Evolutionary conservation across 2,329 filamentous ascomycete species (phyloP).

Genomic region (Ploettnerulaceae sp.): DNA sequence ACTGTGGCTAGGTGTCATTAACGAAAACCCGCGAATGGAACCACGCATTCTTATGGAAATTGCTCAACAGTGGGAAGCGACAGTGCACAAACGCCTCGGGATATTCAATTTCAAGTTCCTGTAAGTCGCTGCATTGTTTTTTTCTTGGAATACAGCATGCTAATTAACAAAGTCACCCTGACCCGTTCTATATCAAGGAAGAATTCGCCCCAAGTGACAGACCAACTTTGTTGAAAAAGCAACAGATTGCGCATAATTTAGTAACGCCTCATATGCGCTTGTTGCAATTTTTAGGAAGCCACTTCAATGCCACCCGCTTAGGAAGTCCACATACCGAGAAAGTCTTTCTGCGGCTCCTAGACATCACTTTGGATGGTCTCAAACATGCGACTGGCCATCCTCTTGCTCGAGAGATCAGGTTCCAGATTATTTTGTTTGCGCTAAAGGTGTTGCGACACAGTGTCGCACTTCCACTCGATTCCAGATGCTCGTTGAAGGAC

Average conservation of each 20-base stretch:
- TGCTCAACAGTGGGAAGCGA: slow-evolving; percentile 84
- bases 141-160: slow-evolving; percentile 8
- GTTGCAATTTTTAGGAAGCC: slow-evolving; percentile 85
- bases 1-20: slow-evolving; percentile 93
- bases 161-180: slow-evolving; percentile 53
- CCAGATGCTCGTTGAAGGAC: slow-evolving; percentile 82
- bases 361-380: slow-evolving; percentile 71
- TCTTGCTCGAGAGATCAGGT: slow-evolving; percentile 84
- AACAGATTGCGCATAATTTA: slow-evolving; percentile 74
- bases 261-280: slow-evolving; percentile 82
- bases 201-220: slow-evolving; percentile 92
- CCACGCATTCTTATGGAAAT: slow-evolving; percentile 82
- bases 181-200: slow-evolving; percentile 86
- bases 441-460: slow-evolving; percentile 71
- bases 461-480: slow-evolving; percentile 56
- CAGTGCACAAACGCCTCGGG: slow-evolving; percentile 70
- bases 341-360: slow-evolving; percentile 76
- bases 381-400: slow-evolving; percentile 70
- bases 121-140: slow-evolving; percentile 44
- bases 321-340: slow-evolving; percentile 76
- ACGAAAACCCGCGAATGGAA: slow-evolving; percentile 88
- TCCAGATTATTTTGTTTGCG: slow-evolving; percentile 80
- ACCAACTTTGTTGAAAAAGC: slow-evolving; percentile 65
- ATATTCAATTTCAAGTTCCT: slow-evolving; percentile 71
- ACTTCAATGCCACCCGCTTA: slow-evolving; percentile 89